Evolutionary conservation across 2,329 filamentous ascomycete genomes (phyloP), one percentile per base, ranked within the genome.

Genomic region (Fusarium sp.): DNA sequence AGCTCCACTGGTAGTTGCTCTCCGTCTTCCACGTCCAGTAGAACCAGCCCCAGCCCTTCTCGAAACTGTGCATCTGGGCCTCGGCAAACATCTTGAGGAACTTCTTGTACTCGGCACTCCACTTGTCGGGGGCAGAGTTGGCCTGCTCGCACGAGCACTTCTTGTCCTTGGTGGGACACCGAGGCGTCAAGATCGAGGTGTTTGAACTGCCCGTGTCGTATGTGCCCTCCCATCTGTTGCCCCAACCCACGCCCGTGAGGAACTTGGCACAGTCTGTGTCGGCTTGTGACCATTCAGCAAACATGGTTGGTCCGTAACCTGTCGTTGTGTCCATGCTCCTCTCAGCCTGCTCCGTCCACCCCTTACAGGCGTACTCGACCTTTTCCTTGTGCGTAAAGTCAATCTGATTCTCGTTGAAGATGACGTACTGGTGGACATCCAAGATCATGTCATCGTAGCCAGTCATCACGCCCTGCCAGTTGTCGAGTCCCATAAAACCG

Each of bases 1-100:
- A 98, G 82, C 95, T 98, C 97, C 97, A 99, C 84, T 98, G 95
- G 69, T 92, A 87, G 58, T 93, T 92, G 74, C 84, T 88, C 86
- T 98, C 96, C 34, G 96, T 98, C 84, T 95, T 91, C 96, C 97
- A 97, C 37, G 95, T 98, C 97, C 97, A 99, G 85, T 99, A 99
- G 85, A 97, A 98, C 97, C 97, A 99, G 58, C 97, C 97, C 92
- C 94, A 97, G 7, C 94, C 95, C 73, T 92, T 92, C 83, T 98
- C 96, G 80, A 98, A 99, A 68, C 92, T 94, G 77, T 92, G 88
- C 94, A 99, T 99, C 85, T 99, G 97, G 64, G 95, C 97, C 84
- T 98, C 93, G 7, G 97, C 97, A 84, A 98, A 98, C 84, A 94
- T 94, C 74, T 90, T 89, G 72, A 99, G 86, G 84, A 96, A 98